Conservation (phyloP, 2,329 filamentous ascomycete genomes). For the Fusarium sp. region DNA sequence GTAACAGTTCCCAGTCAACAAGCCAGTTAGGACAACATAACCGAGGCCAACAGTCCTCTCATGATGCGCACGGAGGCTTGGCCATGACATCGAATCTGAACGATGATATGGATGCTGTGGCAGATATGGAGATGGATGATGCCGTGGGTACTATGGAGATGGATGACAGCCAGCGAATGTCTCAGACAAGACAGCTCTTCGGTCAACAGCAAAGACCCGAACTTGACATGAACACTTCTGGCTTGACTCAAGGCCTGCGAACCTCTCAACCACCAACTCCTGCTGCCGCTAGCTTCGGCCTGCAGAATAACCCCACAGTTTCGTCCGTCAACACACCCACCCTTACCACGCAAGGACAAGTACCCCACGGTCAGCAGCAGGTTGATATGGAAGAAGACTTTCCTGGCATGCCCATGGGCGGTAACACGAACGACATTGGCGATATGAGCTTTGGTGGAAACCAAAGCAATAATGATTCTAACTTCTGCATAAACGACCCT, state of each 20-base stretch:
- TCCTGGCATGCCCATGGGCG: conserved; percentile 72
- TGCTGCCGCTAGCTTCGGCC: conserved; percentile 78
- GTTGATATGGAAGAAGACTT: conserved; percentile 82
- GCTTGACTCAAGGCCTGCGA: conserved; percentile 80
- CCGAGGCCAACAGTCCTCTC: conserved; percentile 50
- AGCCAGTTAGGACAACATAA: conserved; percentile 54
- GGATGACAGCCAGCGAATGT: conserved; percentile 73
- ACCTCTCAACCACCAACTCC: conserved; percentile 90
- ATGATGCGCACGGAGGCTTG: conserved; percentile 57
- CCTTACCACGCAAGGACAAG: conserved; percentile 80
- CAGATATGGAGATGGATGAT: conserved; percentile 98
- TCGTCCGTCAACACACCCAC: conserved; percentile 98
- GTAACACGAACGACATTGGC: conserved; percentile 65
- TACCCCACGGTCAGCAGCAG: conserved; percentile 69
- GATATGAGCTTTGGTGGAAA: conserved; percentile 66
- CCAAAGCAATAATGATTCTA: conserved; percentile 56
- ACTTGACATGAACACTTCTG: conserved; percentile 84
- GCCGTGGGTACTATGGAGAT: conserved; percentile 75
- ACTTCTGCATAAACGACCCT: conserved; percentile 86
- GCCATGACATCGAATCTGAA: conserved; percentile 57
- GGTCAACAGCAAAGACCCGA: conserved; percentile 75
- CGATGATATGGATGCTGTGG: conserved; percentile 85
- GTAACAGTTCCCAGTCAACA: conserved; percentile 49
- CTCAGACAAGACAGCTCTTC: conserved; percentile 78
- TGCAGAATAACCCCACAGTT: conserved; percentile 94